Evolutionary conservation across 768 basidiomycete genomes (phyloP), one percentile per base, ranked within the genome.

Genomic region (Amanita polypyramis): DNA sequence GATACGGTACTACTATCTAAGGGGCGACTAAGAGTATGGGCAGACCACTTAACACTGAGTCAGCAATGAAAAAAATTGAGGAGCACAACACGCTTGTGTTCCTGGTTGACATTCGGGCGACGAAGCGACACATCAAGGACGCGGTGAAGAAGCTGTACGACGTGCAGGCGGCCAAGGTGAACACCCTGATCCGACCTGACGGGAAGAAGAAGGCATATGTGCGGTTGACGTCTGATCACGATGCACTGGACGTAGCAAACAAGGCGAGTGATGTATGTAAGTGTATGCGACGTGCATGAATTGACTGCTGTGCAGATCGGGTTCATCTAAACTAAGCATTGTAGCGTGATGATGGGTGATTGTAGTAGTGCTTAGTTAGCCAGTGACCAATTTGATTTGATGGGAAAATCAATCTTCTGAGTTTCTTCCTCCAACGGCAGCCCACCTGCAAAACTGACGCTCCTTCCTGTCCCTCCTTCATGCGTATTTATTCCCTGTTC

Each of bases 131-230:
- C 70, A 98, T 98, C 74, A 95, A 93, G 80, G 91, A 97, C 59
- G 96, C 96, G 1, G 93, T 99, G 59, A 97, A 97, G 82, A 96
- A 96, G 80, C 68, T 99, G 59, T 98, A 97, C 68, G 94, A 96
- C 61, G 94, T 98, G 45, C 81, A 94, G 69, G 88, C 92, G 8
- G 84, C 85, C 36, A 96, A 95, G 72, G 77, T 98, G 64, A 99
- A 97, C 80, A 99, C 96, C 43, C 80, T 99, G 63, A 97, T 98
- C 66, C 85, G 94, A 65, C 96, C 95, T 45, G 96, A 98, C 61
- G 95, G 95, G 44, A 91, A 85, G 82, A 99, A 99, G 77, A 98
- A 98, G 84, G 96, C 96, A 36, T 99, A 96, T 65, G 94, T 97
- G 38, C 82, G 94, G 43, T 72, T 98, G 64, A 88, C 92, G 17